A percentile compares a stretch with the other conserved stretches of the same genome.
Conservation (phyloP, 2,329 filamentous ascomycete species). For the Trichoderma koningiopsis region DNA sequence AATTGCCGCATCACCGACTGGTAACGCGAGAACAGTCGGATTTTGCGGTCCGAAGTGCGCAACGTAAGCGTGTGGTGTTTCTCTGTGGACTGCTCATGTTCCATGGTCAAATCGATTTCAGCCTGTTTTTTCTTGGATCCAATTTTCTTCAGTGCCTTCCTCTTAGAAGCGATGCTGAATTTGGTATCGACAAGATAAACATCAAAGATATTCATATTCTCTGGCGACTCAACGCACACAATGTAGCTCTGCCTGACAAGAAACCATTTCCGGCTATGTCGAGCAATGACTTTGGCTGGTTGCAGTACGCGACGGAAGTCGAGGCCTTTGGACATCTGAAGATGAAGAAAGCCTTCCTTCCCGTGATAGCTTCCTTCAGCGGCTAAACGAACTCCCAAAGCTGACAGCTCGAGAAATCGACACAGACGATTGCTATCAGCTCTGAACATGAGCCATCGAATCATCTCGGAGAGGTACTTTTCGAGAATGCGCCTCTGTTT, state of each 20-base stretch:
- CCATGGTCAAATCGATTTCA: slow-evolving; percentile 47
- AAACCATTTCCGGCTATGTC: slow-evolving; percentile 95
- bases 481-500: slow-evolving; percentile 84
- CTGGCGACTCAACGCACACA: slow-evolving; percentile 96
- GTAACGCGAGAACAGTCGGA: slow-evolving; percentile 88
- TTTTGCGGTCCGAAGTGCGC: slow-evolving; percentile 87
- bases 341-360: slow-evolving; percentile 92
- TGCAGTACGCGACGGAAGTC: slow-evolving; percentile 82
- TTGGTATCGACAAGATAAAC: slow-evolving; percentile 94
- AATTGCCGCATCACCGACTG: slow-evolving; percentile 90
- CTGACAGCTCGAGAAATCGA: slow-evolving; percentile 93
- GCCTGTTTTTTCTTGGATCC: slow-evolving; percentile 61
- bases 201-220: slow-evolving; percentile 98
- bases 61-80: slow-evolving; percentile 86
- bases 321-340: slow-evolving; percentile 86
- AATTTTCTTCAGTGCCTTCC: slow-evolving; percentile 56
- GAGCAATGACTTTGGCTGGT: slow-evolving; percentile 74
- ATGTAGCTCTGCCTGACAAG: slow-evolving; percentile 97
- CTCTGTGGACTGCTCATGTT: slow-evolving; percentile 40
- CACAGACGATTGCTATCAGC: slow-evolving; percentile 94
- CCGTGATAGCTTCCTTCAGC: slow-evolving; percentile 97
- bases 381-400: slow-evolving; percentile 87
- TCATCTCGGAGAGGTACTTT: slow-evolving; percentile 88
- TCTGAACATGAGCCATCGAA: slow-evolving; percentile 94
- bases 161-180: slow-evolving; percentile 80